These are phyloP conservation scores for Leishmania aethiopica DNA, from an alignment of 208 protist genomes.

Conservation along the genomic window DNA sequence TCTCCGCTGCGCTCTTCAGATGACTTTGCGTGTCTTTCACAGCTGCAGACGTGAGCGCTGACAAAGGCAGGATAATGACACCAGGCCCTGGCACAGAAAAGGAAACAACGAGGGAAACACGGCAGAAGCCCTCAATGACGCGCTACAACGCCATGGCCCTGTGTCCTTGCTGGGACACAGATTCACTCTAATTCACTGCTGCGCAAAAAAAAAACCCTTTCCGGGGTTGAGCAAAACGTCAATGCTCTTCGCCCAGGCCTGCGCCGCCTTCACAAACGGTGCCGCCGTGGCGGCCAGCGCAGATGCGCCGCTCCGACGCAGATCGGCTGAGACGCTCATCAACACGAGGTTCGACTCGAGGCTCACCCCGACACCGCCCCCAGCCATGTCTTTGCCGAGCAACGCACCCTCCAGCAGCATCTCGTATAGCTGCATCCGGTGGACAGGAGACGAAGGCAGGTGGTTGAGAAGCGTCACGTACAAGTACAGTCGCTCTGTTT, in stretches of 20 bases:
- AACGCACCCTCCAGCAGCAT: slow-evolving; percentile 72
- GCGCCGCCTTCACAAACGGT: slow-evolving; percentile 57
- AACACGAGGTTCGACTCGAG: slow-evolving; percentile 65
- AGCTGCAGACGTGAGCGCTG: background rate
- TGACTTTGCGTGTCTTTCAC: background rate
- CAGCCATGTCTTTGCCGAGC: slow-evolving; percentile 80
- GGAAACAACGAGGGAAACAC: background rate
- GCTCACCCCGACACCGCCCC: slow-evolving; percentile 74
- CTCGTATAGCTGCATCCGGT: slow-evolving; percentile 68
- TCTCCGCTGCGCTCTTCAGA: background rate
- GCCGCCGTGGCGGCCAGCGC: slow-evolving; percentile 49
- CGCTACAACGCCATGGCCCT: background rate
- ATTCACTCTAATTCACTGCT: background rate
- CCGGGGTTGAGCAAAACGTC: slow-evolving; percentile 4
- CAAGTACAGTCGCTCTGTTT: slow-evolving; percentile 69
- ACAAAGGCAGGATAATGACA: background rate
- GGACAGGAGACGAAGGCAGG: slow-evolving; percentile 40
- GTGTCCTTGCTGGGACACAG: background rate
- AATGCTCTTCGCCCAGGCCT: slow-evolving; percentile 38
- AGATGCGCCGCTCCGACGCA: slow-evolving; percentile 48
- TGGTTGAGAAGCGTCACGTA: slow-evolving; percentile 75
- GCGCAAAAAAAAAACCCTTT: background rate
- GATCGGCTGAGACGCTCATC: slow-evolving; percentile 68
- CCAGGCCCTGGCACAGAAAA: background rate
- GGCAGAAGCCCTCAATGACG: background rate